These are phyloP conservation scores for Macadamia integrifolia DNA, from an alignment of 164 flowering plant species.

Conservation along the genomic window DNA sequence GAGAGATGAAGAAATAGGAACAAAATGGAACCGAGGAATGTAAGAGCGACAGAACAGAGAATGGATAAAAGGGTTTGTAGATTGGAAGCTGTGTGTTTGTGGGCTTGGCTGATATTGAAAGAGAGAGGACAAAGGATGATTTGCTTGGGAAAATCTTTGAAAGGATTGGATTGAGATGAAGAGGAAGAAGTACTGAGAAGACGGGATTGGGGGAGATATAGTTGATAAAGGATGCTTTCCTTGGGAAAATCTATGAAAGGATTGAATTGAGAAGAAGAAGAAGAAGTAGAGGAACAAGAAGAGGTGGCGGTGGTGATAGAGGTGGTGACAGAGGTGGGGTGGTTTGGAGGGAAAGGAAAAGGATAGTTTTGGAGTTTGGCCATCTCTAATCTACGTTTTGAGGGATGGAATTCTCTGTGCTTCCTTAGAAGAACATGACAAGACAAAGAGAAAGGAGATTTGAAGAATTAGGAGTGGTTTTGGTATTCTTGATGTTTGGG, in stretches of 20 bases:
- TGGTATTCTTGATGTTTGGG: constrained; percentile 24
- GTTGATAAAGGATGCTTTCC: too few species aligned
- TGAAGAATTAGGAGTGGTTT: too few species aligned
- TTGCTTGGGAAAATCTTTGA: constrained; percentile 28
- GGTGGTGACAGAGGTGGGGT: not conserved
- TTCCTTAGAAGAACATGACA: too few species aligned
- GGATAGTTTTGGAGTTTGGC: constrained; percentile 27
- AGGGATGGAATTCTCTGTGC: too few species aligned
- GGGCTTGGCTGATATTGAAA: not conserved
- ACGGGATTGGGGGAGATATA: too few species aligned
- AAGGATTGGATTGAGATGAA: constrained; percentile 14
- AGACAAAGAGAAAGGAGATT: too few species aligned
- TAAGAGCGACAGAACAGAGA: not conserved
- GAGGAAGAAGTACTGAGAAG: not conserved
- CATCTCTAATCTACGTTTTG: constrained; percentile 1
- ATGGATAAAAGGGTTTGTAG: not conserved
- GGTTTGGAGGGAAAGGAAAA: constrained; percentile 33
- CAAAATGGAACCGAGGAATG: not conserved
- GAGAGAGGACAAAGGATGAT: constrained; percentile 21
- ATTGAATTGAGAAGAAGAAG: too few species aligned
- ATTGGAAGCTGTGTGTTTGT: not conserved
- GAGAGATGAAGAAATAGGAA: not conserved
- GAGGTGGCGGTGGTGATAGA: too few species aligned
- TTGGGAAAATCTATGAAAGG: too few species aligned
- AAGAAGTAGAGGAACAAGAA: too few species aligned